Conservation (phyloP, 2,329 filamentous ascomycete genomes). For the Aspergillus sp. region DNA sequence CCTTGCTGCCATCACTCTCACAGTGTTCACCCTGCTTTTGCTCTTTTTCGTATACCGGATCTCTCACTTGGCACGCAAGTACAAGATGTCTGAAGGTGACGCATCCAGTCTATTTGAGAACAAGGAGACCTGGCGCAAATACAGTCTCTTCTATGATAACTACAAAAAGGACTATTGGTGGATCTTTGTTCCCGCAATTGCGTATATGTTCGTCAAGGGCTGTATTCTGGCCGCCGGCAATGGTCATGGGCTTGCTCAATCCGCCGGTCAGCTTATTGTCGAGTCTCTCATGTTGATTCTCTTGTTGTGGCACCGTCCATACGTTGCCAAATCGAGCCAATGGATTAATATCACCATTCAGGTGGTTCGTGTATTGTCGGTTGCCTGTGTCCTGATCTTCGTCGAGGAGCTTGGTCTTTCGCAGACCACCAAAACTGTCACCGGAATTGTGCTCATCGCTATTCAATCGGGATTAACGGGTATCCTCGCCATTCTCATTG, state of each 20-base stretch:
- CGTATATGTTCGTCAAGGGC: constrained; percentile 89
- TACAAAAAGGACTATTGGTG: constrained; percentile 97
- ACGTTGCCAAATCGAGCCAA: constrained; percentile 79
- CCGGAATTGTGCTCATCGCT: constrained; percentile 88
- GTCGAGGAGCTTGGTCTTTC: constrained; percentile 87
- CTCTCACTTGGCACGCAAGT: constrained; percentile 66
- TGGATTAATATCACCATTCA: constrained; percentile 93
- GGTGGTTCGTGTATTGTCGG: constrained; percentile 80
- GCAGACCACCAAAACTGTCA: constrained; percentile 90
- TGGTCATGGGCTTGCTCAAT: constrained; percentile 78
- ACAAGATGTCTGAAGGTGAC: constrained; percentile 73
- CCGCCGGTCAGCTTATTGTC: constrained; percentile 71
- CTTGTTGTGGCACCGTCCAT: constrained; percentile 80
- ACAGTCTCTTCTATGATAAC: constrained; percentile 94
- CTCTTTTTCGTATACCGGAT: constrained; percentile 81
- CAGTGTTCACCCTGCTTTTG: constrained; percentile 74
- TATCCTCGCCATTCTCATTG: constrained; percentile 78
- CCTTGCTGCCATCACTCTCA: constrained; percentile 77
- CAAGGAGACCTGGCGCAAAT: constrained; percentile 88
- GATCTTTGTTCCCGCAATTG: constrained; percentile 83
- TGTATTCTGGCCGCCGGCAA: constrained; percentile 79
- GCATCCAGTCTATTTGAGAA: constrained; percentile 72
- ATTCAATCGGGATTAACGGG: constrained; percentile 82
- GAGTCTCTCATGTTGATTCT: constrained; percentile 75
- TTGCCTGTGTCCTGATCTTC: constrained; percentile 85